Conservation (phyloP, 2,329 filamentous ascomycete genomes). For the Fusarium sp. region DNA sequence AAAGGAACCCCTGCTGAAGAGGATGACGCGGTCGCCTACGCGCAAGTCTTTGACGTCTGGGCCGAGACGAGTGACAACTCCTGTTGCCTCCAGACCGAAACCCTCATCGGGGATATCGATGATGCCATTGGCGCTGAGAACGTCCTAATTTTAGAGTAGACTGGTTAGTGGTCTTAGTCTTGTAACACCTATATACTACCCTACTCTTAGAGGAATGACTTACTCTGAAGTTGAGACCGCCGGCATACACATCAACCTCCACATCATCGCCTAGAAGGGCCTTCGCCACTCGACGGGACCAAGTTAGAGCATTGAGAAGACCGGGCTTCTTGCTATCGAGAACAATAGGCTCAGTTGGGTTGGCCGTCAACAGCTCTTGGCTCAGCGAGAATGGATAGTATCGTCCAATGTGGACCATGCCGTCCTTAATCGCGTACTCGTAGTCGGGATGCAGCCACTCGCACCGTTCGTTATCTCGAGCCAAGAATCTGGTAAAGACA, state of each 20-base stretch:
- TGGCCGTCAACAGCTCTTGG: slow-evolving; percentile 26
- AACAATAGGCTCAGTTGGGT: slow-evolving; percentile 1
- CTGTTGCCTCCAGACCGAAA: slow-evolving; percentile 47
- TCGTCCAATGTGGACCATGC: slow-evolving; percentile 42
- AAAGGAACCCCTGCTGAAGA: slow-evolving; percentile 46
- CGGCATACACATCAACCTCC: slow-evolving; percentile 47
- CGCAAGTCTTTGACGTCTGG: slow-evolving; percentile 43
- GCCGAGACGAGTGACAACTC: slow-evolving; percentile 47
- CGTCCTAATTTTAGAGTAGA: slow-evolving; percentile 46
- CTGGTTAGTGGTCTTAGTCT: background rate
- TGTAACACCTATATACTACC: background rate
- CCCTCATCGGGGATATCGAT: slow-evolving; percentile 34
- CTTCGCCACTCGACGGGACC: slow-evolving; percentile 14
- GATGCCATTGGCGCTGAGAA: slow-evolving; percentile 51
- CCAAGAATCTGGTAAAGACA: slow-evolving; percentile 39
- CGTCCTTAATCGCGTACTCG: slow-evolving; percentile 48
- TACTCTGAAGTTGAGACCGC: slow-evolving; percentile 38
- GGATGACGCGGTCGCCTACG: slow-evolving; percentile 49
- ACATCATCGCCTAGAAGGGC: slow-evolving; percentile 41
- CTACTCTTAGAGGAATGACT: background rate
- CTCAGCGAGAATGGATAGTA: slow-evolving; percentile 43
- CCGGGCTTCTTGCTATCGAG: slow-evolving; percentile 27
- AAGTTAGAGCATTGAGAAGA: slow-evolving; percentile 36
- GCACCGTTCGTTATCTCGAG: slow-evolving; percentile 25
- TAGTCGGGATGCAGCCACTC: slow-evolving; percentile 43